These are phyloP conservation scores for Aureobasidium zeae DNA, from an alignment of 2,329 filamentous ascomycete species.

Conservation along the genomic window DNA sequence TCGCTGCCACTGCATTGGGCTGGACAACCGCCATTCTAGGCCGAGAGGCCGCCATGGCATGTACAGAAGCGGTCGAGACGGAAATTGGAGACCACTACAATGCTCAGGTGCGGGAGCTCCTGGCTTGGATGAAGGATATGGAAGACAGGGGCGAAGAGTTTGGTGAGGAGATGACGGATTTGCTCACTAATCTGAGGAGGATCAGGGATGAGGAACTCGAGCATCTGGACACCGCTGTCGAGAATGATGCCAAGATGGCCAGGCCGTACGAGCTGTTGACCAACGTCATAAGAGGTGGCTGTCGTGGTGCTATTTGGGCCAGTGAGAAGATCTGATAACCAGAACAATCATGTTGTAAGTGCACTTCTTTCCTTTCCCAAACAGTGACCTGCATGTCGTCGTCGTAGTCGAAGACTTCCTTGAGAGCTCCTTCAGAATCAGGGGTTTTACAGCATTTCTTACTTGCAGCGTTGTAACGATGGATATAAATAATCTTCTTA, in stretches of 20 bases:
- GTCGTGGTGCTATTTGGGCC: constrained; percentile 85
- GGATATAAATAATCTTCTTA: too few relatives aligned
- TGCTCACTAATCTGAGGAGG: constrained; percentile 65
- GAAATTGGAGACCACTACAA: constrained; percentile 97
- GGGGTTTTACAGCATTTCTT: too few relatives aligned
- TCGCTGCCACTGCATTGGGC: constrained; percentile 69
- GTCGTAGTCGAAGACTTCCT: too few relatives aligned
- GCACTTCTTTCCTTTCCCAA: not conserved
- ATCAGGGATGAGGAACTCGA: constrained; percentile 95
- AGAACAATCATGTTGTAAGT: not conserved
- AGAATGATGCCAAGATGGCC: constrained; percentile 85
- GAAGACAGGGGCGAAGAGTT: constrained; percentile 69
- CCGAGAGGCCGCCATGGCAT: constrained; percentile 93
- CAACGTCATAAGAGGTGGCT: constrained; percentile 79
- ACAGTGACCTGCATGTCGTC: not conserved
- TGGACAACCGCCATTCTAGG: constrained; percentile 87
- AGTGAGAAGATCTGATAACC: constrained; percentile 61
- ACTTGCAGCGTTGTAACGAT: too few relatives aligned
- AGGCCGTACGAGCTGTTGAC: constrained; percentile 84
- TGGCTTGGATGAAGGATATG: constrained; percentile 73
- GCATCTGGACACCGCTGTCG: constrained; percentile 89
- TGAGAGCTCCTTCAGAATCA: too few relatives aligned
- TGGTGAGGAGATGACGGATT: constrained; percentile 63
- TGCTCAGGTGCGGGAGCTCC: constrained; percentile 69
- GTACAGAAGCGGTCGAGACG: constrained; percentile 95